phyloP scores from a whole-genome alignment of 2,329 filamentous ascomycete genomes.

The Nigrospora osmanthi region DNA sequence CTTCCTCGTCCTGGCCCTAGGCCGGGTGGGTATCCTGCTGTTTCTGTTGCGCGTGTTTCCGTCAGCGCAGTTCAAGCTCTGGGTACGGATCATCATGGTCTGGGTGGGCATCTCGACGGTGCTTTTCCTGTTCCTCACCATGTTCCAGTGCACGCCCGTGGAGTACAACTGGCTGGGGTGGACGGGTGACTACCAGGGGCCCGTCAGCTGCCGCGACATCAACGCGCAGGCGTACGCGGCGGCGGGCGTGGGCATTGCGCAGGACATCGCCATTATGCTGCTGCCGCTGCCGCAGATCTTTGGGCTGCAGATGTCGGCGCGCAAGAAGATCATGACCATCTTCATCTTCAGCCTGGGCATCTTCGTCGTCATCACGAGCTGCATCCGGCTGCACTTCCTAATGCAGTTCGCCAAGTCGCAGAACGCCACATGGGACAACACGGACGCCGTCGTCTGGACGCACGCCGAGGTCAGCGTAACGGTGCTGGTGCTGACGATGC shows the following conservation, averaged over 20 bases:
- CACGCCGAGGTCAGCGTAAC: conserved; percentile 3
- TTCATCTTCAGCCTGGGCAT: conserved; percentile 9
- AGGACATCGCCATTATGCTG: conserved; percentile 7
- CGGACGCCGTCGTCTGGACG: conserved; percentile 6
- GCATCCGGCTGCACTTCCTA: conserved; percentile 6
- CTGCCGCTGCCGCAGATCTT: conserved; percentile 7
- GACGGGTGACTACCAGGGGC: conserved; percentile 2
- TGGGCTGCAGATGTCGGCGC: conserved; percentile 4
- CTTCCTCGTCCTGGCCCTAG: conserved; percentile 14
- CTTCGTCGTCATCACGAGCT: conserved; percentile 5
- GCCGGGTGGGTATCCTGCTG: conserved; percentile 20
- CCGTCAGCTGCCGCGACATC: conserved; percentile 5
- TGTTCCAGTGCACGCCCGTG: conserved; percentile 8
- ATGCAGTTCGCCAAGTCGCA: conserved; percentile 3
- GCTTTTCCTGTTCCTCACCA: conserved; percentile 4
- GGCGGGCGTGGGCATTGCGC: conserved; percentile 5
- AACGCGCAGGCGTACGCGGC: conserved; percentile 2
- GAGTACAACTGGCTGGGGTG: conserved; percentile 6
- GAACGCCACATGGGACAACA: conserved; percentile 8
- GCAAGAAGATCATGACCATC: conserved; percentile 4
- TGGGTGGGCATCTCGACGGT: conserved; percentile 4
- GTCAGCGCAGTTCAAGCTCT: not conserved
- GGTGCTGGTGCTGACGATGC: conserved; percentile 3
- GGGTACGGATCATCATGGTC: conserved; percentile 3
- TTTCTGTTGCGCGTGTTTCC: conserved; percentile 7